phyloP scores from a whole-genome alignment of 768 basidiomycete genomes.

The Suillus brevipes region DNA sequence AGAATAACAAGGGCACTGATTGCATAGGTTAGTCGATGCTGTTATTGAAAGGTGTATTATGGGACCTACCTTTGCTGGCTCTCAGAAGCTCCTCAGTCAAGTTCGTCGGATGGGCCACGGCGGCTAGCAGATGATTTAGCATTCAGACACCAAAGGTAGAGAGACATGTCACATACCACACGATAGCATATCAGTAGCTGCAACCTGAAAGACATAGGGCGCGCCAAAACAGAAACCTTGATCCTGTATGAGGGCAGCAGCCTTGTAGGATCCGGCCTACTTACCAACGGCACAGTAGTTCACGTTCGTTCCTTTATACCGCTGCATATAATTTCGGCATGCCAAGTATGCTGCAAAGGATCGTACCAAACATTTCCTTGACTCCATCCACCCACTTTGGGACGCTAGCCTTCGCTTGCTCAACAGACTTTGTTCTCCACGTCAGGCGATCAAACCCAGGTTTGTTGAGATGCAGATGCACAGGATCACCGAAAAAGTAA shows the following conservation, averaged over 20 bases:
- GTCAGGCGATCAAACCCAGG: conserved; percentile 37
- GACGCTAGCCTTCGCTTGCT: conserved; percentile 38
- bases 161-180: conserved; percentile 38
- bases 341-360: conserved; percentile 12
- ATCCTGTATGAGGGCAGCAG: neutral
- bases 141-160: neutral
- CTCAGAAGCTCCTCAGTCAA: conserved; percentile 49
- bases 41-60: neutral
- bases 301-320: conserved; percentile 25
- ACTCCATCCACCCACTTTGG: conserved; percentile 57
- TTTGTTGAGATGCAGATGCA: conserved; percentile 41
- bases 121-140: conserved; percentile 34
- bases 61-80: conserved; percentile 45
- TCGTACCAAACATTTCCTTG: conserved; percentile 47
- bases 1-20: conserved; percentile 53
- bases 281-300: conserved; percentile 49
- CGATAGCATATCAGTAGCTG: conserved; percentile 44
- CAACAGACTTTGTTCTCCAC: conserved; percentile 42
- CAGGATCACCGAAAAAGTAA: conserved; percentile 62
- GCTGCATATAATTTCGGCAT: conserved; percentile 8
- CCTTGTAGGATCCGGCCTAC: conserved; percentile 10
- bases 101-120: conserved; percentile 56
- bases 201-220: conserved; percentile 49
- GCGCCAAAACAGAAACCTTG: conserved; percentile 62
- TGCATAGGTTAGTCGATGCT: neutral